Percentiles rank a stretch among this genome's conserved stretches.
Evolutionary conservation across 371 early-diverging fungal genomes (phyloP).

Genomic region (Amoeboaphelidium protococcarum): DNA sequence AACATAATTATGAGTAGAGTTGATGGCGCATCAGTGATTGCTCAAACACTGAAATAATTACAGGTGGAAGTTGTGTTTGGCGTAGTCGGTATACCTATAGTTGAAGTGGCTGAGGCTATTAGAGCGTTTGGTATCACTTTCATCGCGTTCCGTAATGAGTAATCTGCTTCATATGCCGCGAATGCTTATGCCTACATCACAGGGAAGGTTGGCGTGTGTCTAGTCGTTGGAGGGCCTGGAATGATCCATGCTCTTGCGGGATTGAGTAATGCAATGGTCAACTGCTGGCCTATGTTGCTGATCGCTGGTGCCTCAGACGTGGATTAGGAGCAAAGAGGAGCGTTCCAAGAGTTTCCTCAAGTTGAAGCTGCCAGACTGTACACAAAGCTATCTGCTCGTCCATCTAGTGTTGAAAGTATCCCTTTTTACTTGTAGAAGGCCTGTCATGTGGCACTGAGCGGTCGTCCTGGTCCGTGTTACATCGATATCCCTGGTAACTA

Average conservation of each 20-base stretch:
- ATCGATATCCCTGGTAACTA: constrained; percentile 20
- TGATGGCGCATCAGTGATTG: too few relatives aligned
- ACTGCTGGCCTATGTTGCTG: constrained; percentile 5
- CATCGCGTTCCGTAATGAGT: constrained; percentile 26
- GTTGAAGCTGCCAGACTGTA: constrained; percentile 32
- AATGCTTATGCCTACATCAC: constrained; percentile 31
- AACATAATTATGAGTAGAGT: too few relatives aligned
- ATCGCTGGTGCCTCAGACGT: constrained; percentile 21
- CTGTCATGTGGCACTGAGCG: constrained; percentile 20
- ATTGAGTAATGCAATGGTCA: constrained; percentile 34
- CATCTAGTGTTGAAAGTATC: constrained; percentile 20
- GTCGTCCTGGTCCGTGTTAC: constrained; percentile 42
- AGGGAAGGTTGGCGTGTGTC: constrained; percentile 38
- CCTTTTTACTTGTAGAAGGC: constrained; percentile 29
- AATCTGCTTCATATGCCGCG: constrained; percentile 49
- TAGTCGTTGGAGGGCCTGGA: constrained; percentile 53
- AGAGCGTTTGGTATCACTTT: constrained; percentile 37
- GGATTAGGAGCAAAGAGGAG: constrained; percentile 29
- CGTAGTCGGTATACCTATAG: constrained; percentile 57
- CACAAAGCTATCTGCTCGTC: constrained; percentile 32
- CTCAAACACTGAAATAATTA: too few relatives aligned
- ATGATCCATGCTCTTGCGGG: constrained; percentile 51
- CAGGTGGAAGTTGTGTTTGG: constrained; percentile 45
- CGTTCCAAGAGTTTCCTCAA: constrained; percentile 50
- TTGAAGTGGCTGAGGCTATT: constrained; percentile 41